A percentile compares a stretch with the other conserved stretches of the same genome.
Conservation (phyloP, 768 basidiomycete genomes). For the Dacryopinax spathularia region DNA sequence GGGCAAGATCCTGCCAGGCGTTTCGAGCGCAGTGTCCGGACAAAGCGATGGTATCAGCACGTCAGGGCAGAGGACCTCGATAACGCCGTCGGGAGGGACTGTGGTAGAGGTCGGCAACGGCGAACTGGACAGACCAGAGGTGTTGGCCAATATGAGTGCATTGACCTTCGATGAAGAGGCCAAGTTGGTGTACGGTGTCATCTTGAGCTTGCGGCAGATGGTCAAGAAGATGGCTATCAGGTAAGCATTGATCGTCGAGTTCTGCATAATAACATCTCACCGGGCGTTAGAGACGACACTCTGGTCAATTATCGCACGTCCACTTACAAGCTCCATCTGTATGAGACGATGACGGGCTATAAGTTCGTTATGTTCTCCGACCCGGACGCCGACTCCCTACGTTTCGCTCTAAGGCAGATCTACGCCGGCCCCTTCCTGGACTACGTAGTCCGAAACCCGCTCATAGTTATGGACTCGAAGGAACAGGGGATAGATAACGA, state of each 20-base stretch:
- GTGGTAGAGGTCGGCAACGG: constrained; percentile 49
- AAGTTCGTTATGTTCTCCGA: constrained; percentile 92
- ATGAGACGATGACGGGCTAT: constrained; percentile 82
- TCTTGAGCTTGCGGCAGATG: constrained; percentile 85
- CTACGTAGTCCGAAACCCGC: constrained; percentile 84
- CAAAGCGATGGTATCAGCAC: constrained; percentile 8
- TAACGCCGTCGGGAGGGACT: constrained; percentile 48
- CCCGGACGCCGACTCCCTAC: constrained; percentile 66
- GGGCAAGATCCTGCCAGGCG: constrained; percentile 56
- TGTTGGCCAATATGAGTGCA: constrained; percentile 32
- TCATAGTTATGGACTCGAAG: constrained; percentile 67
- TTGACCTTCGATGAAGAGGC: constrained; percentile 94
- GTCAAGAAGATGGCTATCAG: constrained; percentile 81
- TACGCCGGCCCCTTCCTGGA: constrained; percentile 90
- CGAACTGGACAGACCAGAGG: constrained; percentile 16
- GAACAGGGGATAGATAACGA: constrained; percentile 86
- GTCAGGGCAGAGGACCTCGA: constrained; percentile 35
- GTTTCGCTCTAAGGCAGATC: constrained; percentile 69
- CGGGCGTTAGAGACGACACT: constrained; percentile 57
- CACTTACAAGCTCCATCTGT: constrained; percentile 83
- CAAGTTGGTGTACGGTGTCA: constrained; percentile 92
- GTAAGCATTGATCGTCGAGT: constrained; percentile 33
- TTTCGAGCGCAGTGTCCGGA: constrained; percentile 52
- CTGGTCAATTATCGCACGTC: constrained; percentile 86
- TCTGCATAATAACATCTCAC: background rate